Base-by-base conservation (phyloP, 768 basidiomycete genomes). In the Agrocybe praecox region DNA sequence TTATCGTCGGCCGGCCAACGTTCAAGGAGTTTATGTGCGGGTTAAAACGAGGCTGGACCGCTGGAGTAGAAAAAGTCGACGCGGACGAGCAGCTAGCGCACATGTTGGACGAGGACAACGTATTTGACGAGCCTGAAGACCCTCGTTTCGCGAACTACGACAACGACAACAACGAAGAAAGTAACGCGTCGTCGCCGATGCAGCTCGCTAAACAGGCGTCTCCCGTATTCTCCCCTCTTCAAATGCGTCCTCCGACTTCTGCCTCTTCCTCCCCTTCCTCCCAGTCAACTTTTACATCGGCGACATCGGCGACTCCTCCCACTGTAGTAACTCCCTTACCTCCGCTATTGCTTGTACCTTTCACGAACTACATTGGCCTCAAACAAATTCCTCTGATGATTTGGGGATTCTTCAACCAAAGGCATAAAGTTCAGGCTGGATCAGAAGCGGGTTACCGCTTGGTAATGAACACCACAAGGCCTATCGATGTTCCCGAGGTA, bases 21-120 rank as follows among this genome's bases (percentile, higher is more conserved):
- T 82, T 96, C 73, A 99, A 98, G 75, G 97, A 99, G 74, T 98
- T 92, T 70, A 85, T 98, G 84, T 80, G 86, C 53, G 97, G 96
- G 2, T 68, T 98, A 42, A 84, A 81, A 67, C 79, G 82, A 52
- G 97, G 97, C 2, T 99, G 92, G 91, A 85, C 88, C 18, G 86
- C 87, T 24, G 78, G 84, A 1, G 70, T 93, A 29, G 80, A 87
- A 46, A 81, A 82, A 49, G 74, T 88, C 52, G 90, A 92, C 67
- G 73, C 76, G 33, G 93, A 96, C 56, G 88, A 93, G 52, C 70
- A 74, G 33, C 75, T 95, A n/a, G 78, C 90, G 0, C 79, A 76
- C 53, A 79, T 82, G 59, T 71, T 95, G 46, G 86, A 87, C 63
- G 75, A 78, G 23, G 94, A 97, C 68, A 84, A 87, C 3, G 79